These are phyloP conservation scores for Thymus mandschuricus DNA, from an alignment of 257 asterid genomes.

Conservation along the genomic window DNA sequence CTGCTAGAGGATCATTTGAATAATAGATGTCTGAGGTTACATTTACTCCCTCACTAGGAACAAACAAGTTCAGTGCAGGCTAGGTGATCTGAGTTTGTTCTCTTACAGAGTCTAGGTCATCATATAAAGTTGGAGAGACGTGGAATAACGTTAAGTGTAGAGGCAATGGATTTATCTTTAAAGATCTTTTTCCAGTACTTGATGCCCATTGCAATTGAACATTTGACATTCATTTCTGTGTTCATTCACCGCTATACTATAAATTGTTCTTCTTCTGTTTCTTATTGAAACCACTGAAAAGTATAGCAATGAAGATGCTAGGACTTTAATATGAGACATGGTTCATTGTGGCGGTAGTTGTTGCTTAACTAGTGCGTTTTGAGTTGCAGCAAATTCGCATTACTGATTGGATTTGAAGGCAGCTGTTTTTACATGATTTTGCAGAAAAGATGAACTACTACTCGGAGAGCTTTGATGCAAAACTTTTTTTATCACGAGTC, in stretches of 20 bases:
- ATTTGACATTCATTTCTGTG: neutral
- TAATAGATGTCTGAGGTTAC: neutral
- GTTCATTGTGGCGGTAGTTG: conserved; percentile 20
- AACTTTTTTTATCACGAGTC: conserved; percentile 81
- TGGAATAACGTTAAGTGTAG: neutral
- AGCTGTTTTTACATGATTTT: conserved; percentile 37
- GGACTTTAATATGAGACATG: conserved; percentile 25
- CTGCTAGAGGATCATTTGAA: conserved; percentile 24
- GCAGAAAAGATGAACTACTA: conserved; percentile 88
- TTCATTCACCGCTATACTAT: conserved; percentile 5
- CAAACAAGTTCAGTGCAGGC: conserved; percentile 10
- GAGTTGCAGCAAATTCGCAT: conserved; percentile 21
- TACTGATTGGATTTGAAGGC: conserved; percentile 24
- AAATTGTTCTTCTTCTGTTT: conserved; percentile 7
- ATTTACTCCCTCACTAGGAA: conserved; percentile 8
- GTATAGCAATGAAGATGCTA: neutral
- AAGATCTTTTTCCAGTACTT: neutral
- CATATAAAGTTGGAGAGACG: neutral
- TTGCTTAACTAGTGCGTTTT: conserved; percentile 22
- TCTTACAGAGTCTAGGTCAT: neutral
- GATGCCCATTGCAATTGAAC: conserved; percentile 13
- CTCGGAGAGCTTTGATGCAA: conserved; percentile 89
- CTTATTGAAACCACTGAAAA: neutral
- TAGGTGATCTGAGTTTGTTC: conserved; percentile 6
- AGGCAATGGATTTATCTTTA: neutral